Evolutionary conservation across 768 basidiomycete genomes (phyloP).

Genomic region (Pisolithus tinctorius): DNA sequence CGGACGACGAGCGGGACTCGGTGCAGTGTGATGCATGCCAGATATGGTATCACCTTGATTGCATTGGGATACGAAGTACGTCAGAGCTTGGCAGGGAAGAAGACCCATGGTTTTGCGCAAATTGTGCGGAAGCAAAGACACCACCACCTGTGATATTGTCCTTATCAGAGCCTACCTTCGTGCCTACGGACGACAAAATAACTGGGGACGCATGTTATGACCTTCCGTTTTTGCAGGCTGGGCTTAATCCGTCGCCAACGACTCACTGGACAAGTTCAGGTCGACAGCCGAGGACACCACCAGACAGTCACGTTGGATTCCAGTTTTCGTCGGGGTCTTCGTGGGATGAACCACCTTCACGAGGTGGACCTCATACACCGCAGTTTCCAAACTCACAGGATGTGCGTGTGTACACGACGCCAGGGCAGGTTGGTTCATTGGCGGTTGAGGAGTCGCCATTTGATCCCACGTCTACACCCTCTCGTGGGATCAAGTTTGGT

Average conservation of each 20-base stretch:
- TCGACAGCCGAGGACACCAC: conserved; percentile 43
- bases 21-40: conserved; percentile 80
- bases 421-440: conserved; percentile 30
- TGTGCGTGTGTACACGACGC: conserved; percentile 35
- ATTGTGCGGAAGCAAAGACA: conserved; percentile 40
- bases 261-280: conserved; percentile 38
- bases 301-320: conserved; percentile 21
- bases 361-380: conserved; percentile 51
- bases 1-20: conserved; percentile 64
- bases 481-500: conserved; percentile 64
- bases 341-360: conserved; percentile 43
- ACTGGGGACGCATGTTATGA: conserved; percentile 39
- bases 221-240: conserved; percentile 51
- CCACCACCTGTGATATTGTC: conserved; percentile 29
- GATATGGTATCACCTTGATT: conserved; percentile 77
- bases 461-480: conserved; percentile 76
- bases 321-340: conserved; percentile 33
- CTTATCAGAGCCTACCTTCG: conserved; percentile 59
- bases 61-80: conserved; percentile 63
- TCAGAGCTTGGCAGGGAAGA: conserved; percentile 67
- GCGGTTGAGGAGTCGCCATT: conserved; percentile 51
- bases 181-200: conserved; percentile 50
- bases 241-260: conserved; percentile 49
- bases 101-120: conserved; percentile 72
- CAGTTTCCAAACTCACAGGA: conserved; percentile 31